A percentile compares a stretch with the other conserved stretches of the same genome.
phyloP scores from a whole-genome alignment of 2,329 filamentous ascomycete species.

The Thielaviopsis ethacetica region DNA sequence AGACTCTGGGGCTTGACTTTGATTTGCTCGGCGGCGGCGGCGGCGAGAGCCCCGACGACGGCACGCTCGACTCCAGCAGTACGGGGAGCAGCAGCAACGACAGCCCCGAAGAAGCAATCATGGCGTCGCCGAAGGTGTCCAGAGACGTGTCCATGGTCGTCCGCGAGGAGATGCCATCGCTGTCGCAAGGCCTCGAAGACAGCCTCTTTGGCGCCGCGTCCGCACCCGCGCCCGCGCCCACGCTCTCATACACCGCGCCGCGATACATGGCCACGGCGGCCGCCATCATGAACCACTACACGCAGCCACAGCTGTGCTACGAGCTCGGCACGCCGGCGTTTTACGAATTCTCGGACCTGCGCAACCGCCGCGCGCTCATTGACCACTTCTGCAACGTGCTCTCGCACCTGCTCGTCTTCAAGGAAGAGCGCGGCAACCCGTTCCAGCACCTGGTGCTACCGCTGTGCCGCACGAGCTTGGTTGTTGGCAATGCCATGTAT shows the following conservation, averaged over 20 bases:
- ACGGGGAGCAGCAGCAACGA: constrained; percentile 4
- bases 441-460: constrained; percentile 48
- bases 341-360: constrained; percentile 37
- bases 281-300: constrained; percentile 17
- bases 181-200: not conserved
- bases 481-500: constrained; percentile 69
- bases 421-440: constrained; percentile 45
- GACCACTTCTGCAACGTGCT: constrained; percentile 48
- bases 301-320: constrained; percentile 27
- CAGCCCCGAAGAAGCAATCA: constrained; percentile 2
- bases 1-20: constrained; percentile 3
- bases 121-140: not conserved
- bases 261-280: not conserved
- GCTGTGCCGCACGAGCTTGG: constrained; percentile 34
- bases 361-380: constrained; percentile 37
- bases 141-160: not conserved
- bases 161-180: not conserved
- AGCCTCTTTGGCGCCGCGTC: not conserved
- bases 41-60: constrained; percentile 6
- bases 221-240: too few species aligned
- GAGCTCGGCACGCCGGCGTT: constrained; percentile 38
- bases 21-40: constrained; percentile 1
- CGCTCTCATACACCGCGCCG: not conserved
- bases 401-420: constrained; percentile 48
- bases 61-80: constrained; percentile 5